Percentiles rank a stretch among this genome's conserved stretches.
phyloP scores from a whole-genome alignment of 805 yeast genomes.

The Teunomyces stri region DNA sequence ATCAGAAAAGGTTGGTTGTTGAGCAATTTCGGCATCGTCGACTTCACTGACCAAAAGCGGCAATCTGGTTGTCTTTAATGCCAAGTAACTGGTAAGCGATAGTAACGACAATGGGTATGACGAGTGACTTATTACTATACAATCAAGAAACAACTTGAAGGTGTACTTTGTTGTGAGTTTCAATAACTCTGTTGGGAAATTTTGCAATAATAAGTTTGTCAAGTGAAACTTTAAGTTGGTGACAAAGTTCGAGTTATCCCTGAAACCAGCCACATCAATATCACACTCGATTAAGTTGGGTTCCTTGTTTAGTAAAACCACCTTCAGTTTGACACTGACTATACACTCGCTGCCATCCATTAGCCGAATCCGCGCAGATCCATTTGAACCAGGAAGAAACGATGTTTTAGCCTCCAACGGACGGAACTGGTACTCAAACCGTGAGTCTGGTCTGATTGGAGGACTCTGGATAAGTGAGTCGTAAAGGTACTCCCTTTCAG shows the following conservation, averaged over 20 bases:
- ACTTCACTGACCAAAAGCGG: conserved; percentile 71
- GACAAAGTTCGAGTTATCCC: conserved; percentile 76
- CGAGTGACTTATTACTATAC: conserved; percentile 70
- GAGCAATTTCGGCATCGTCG: conserved; percentile 70
- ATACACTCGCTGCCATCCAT: conserved; percentile 93
- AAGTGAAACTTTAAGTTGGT: conserved; percentile 62
- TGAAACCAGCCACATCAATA: conserved; percentile 73
- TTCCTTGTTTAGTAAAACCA: conserved; percentile 45
- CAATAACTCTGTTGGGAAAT: conserved; percentile 53
- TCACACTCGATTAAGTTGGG: conserved; percentile 66
- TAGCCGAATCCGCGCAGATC: conserved; percentile 83
- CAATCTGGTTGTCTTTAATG: conserved; percentile 71
- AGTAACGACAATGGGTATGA: conserved; percentile 80
- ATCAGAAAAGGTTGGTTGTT: conserved; percentile 87
- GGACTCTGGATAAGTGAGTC: conserved; percentile 64
- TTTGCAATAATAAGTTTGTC: conserved; percentile 49
- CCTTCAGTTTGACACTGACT: conserved; percentile 85
- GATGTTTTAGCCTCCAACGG: conserved; percentile 82
- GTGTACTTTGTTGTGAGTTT: conserved; percentile 71
- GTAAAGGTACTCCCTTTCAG: conserved; percentile 73
- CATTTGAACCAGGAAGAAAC: conserved; percentile 84
- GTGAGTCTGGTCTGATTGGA: conserved; percentile 81
- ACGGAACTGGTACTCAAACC: conserved; percentile 70
- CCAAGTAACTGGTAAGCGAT: conserved; percentile 78
- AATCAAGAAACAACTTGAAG: conserved; percentile 75